A percentile compares a stretch with the other conserved stretches of the same genome.
These are phyloP conservation scores for Chlorella sp. DNA, from an alignment of 139 green algal species.

Conservation along the genomic window DNA sequence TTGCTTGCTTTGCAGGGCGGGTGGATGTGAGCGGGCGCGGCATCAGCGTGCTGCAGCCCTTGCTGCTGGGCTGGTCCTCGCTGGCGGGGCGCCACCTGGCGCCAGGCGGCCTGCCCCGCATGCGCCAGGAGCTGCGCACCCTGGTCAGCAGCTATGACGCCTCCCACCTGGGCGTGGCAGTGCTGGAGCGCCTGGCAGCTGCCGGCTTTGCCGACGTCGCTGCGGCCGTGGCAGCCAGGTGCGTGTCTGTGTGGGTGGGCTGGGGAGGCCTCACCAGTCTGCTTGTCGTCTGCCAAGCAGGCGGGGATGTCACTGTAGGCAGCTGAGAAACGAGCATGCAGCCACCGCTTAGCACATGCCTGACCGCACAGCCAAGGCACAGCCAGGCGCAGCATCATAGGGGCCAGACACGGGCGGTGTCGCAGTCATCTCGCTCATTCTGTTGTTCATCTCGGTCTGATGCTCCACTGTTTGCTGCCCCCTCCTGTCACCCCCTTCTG, in stretches of 20 bases:
- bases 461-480: too few relatives aligned
- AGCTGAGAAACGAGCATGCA: background rate
- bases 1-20: background rate
- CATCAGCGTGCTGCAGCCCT: conserved; percentile 42
- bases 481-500: too few relatives aligned
- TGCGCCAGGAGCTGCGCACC: conserved; percentile 37
- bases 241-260: background rate
- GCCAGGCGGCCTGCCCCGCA: conserved; percentile 33
- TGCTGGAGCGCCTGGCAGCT: conserved; percentile 43
- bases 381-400: too few relatives aligned
- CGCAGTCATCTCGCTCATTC: too few relatives aligned
- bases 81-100: conserved; percentile 41
- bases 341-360: too few relatives aligned
- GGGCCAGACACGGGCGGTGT: too few relatives aligned
- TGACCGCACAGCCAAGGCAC: background rate
- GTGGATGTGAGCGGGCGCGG: conserved; percentile 43
- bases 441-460: too few relatives aligned
- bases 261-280: background rate
- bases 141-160: conserved; percentile 60
- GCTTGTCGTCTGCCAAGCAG: background rate
- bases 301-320: too few relatives aligned
- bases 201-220: conserved; percentile 53
- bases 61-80: conserved; percentile 59
- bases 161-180: conserved; percentile 27
- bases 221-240: conserved; percentile 38